Percentiles rank a stretch among this genome's conserved stretches.
Conservation (phyloP, 2,329 filamentous ascomycete species). For the Sclerotinia borealis region DNA sequence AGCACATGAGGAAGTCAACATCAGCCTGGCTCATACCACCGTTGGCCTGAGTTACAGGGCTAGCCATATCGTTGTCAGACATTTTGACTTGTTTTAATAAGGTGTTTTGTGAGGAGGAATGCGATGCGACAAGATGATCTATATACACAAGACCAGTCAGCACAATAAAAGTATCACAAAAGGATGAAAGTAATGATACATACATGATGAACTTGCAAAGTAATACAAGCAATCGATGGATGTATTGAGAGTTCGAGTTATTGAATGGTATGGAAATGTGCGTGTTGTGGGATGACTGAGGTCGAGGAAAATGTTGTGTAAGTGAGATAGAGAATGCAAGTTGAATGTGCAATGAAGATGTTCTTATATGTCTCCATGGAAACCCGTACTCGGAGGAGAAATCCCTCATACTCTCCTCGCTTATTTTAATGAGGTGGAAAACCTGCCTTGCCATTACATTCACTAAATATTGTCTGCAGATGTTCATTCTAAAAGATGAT, state of each 20-base stretch:
- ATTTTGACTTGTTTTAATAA: neutral
- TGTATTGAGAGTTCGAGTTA: neutral
- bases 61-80: neutral
- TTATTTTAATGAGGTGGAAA: neutral
- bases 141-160: neutral
- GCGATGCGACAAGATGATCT: neutral
- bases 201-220: neutral
- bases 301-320: neutral
- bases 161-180: neutral
- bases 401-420: neutral
- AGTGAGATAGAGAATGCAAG: neutral
- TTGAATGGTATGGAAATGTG: neutral
- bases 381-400: neutral
- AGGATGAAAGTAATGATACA: neutral
- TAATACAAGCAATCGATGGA: slow-evolving; percentile 3
- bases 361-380: neutral
- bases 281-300: neutral
- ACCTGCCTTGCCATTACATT: neutral
- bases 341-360: neutral
- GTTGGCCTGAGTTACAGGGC: neutral
- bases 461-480: neutral
- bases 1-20: slow-evolving; percentile 24
- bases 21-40: slow-evolving; percentile 18
- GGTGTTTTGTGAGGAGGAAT: neutral
- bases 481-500: neutral